A percentile compares a stretch with the other conserved stretches of the same genome.
Conservation (phyloP, 108 stramenopile species). For the Mayamaea pseudoterrestris region DNA sequence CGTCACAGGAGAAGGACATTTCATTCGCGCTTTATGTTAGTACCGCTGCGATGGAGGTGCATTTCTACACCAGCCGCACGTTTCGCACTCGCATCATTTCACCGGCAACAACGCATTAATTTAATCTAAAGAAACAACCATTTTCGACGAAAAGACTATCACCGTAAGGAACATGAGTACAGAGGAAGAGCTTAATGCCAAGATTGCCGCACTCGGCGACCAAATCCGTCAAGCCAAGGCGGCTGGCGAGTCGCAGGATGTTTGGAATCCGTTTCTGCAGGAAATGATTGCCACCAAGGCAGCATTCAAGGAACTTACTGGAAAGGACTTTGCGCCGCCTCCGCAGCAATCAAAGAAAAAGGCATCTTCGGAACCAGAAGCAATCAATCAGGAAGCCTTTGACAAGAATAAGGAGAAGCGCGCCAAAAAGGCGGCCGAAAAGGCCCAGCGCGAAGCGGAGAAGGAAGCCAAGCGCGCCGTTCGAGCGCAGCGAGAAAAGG, state of each 20-base stretch:
- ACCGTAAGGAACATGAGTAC: slow-evolving; percentile 16
- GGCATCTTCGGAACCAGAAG: slow-evolving; percentile 9
- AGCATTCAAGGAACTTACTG: slow-evolving; percentile 56
- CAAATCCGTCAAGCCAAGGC: slow-evolving; percentile 61
- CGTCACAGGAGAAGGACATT: too few species aligned
- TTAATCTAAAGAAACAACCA: too few species aligned
- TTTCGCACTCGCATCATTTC: too few species aligned
- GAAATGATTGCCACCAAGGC: slow-evolving; percentile 51
- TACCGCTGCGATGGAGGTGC: too few species aligned
- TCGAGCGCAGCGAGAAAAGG: slow-evolving; percentile 62
- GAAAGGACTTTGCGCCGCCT: slow-evolving; percentile 44
- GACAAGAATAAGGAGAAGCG: slow-evolving; percentile 77
- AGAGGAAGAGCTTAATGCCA: slow-evolving; percentile 26
- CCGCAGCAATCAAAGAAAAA: slow-evolving; percentile 26
- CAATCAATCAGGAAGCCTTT: slow-evolving; percentile 36
- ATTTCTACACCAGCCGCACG: too few species aligned
- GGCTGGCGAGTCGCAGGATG: slow-evolving; percentile 58
- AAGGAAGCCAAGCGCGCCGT: slow-evolving; percentile 72
- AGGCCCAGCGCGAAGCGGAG: slow-evolving; percentile 64
- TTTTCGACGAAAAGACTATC: too few species aligned
- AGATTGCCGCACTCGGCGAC: slow-evolving; percentile 60
- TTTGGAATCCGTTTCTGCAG: slow-evolving; percentile 61
- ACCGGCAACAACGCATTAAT: too few species aligned
- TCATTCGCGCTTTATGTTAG: too few species aligned
- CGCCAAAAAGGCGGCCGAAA: slow-evolving; percentile 35